These are phyloP conservation scores for Phytopythium helicoides DNA, from an alignment of 352 stramenopile genomes.

Conservation along the genomic window DNA sequence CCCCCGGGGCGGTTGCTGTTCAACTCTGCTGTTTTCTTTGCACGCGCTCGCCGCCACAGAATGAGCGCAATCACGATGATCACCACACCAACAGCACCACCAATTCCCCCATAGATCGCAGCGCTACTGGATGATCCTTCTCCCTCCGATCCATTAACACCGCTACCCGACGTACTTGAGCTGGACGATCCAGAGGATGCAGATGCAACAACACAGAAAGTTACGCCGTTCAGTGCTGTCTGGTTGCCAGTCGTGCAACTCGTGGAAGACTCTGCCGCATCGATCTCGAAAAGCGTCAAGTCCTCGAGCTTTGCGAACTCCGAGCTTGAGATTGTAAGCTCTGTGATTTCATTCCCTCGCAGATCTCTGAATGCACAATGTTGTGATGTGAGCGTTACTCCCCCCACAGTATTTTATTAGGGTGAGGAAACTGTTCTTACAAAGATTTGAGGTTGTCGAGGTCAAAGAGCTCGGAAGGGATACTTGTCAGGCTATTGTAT, in stretches of 20 bases:
- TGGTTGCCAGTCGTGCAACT: constrained; percentile 6
- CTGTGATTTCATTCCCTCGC: constrained; percentile 25
- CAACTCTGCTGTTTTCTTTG: neutral
- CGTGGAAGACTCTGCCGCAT: neutral
- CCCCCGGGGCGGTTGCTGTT: neutral
- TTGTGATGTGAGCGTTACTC: too few relatives aligned
- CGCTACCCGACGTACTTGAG: neutral
- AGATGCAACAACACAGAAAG: constrained; percentile 9
- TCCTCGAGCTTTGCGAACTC: constrained; percentile 23
- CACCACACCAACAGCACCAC: neutral
- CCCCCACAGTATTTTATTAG: neutral
- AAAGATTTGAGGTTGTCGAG: constrained; percentile 22
- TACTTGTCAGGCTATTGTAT: constrained; percentile 29
- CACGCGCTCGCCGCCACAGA: neutral
- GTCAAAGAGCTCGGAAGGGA: constrained; percentile 23
- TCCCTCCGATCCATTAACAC: neutral
- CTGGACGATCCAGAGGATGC: neutral
- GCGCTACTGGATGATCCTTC: neutral
- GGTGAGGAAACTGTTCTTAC: neutral
- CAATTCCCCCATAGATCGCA: constrained; percentile 1
- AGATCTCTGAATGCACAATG: constrained; percentile 10
- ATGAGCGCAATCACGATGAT: neutral
- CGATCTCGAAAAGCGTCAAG: constrained; percentile 20
- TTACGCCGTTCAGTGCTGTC: constrained; percentile 4
- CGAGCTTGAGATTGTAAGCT: constrained; percentile 31